Conservation (phyloP, 768 basidiomycete genomes). For the Mycena floridula region DNA sequence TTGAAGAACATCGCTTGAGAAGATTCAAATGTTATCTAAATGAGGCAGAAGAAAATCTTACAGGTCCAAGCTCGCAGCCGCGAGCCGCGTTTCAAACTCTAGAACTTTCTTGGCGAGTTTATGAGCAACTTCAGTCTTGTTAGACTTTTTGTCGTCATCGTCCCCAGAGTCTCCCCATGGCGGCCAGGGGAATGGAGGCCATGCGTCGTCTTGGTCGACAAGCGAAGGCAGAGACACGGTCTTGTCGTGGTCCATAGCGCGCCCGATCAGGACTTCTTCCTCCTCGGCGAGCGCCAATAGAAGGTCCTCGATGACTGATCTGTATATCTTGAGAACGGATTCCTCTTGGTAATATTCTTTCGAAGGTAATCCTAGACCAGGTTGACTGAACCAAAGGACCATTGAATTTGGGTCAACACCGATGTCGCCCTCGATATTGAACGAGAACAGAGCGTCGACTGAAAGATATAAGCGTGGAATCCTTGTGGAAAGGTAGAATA, state of each 20-base stretch:
- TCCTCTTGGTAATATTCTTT: conserved; percentile 93
- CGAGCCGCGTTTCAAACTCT: conserved; percentile 72
- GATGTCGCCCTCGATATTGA: conserved; percentile 83
- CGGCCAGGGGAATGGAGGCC: conserved; percentile 87
- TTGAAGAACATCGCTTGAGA: conserved; percentile 52
- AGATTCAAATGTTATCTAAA: conserved; percentile 1
- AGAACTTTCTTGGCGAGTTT: conserved; percentile 69
- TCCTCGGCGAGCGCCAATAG: conserved; percentile 49
- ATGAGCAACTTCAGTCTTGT: conserved; percentile 47
- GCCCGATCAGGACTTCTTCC: conserved; percentile 12
- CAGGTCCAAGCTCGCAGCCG: conserved; percentile 76
- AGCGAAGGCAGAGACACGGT: conserved; percentile 7
- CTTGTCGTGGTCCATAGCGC: conserved; percentile 2
- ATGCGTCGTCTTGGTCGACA: conserved; percentile 34
- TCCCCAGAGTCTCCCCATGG: conserved; percentile 48
- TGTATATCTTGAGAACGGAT: conserved; percentile 62
- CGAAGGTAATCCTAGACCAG: conserved; percentile 75
- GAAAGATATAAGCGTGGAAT: conserved; percentile 4
- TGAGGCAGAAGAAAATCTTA: conserved; percentile 26
- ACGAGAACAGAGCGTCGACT: conserved; percentile 80
- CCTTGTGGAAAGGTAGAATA: not conserved
- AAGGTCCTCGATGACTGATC: conserved; percentile 58
- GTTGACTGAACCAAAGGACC: conserved; percentile 82
- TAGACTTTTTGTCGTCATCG: conserved; percentile 40
- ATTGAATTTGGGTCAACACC: conserved; percentile 83